Base-by-base conservation (phyloP, 2,329 filamentous ascomycete genomes). In the Ascochyta fabae region DNA sequence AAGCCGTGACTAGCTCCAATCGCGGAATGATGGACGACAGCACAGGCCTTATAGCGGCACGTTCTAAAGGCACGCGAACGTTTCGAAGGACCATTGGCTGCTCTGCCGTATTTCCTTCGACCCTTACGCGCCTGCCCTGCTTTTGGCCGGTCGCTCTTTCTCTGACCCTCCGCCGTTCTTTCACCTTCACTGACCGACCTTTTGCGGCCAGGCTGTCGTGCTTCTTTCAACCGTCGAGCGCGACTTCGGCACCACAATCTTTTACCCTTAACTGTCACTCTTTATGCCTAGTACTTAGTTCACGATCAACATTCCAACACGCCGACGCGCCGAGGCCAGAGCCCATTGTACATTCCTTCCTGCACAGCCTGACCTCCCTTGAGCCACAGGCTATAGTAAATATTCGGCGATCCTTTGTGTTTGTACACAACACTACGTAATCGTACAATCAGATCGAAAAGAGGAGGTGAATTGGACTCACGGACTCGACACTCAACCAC, bases 151-250 rank as follows among this genome's bases (percentile, higher is more conserved):
- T 55, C 35, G 42, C 46, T 60, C 41, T 58, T 62, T 53, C 61
- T 56, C 51, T 52, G 53, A 34, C 61, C 60, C 53, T 56, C 59
- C 50, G 53, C 58, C 59, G 54, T 57, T 51, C 53, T 42, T 63
- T 58, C 59, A 54, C 48, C 55, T 59, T 54, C 60, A 58, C 57
- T 56, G 64, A 61, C 47, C 38, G 53, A 43, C 48, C 47, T 55
- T 50, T 63, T 67, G 68, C 72, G 71, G 69, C 72, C 73, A 61
- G 72, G 73, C 71, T 71, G 73, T 75, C 70, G 73, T 73, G 70
- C 69, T 69, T 64, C 71, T 70, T 74, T 75, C 71, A 59, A 73
- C 70, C 66, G 70, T 68, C 65, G 63, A 73, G 62, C 66, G 64
- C 72, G 65, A 64, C 69, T 69, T 62, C 70, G 65, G 70, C 69